Base-by-base conservation (phyloP, 768 basidiomycete genomes). In the Cantharellus anzutake region DNA sequence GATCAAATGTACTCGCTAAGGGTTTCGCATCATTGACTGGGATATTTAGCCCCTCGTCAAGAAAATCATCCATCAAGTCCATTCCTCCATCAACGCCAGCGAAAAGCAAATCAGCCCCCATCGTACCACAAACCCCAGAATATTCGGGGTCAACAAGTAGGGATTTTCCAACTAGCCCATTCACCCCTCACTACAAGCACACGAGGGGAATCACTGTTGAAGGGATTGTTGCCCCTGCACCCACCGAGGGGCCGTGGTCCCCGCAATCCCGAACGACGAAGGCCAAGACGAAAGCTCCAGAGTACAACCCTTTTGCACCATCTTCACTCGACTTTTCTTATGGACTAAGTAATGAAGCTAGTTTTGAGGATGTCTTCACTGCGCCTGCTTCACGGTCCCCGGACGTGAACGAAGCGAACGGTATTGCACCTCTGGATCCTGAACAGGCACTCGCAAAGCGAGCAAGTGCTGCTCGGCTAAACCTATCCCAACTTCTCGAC, bases 401-500 rank as follows among this genome's bases (percentile, higher is more conserved):
- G 20, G 20, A 29, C 20, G 20, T 29, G 20, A 29, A 29, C 20
- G 20, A 29, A 29, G 20, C 20, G 20, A 29, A 1, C 20, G 20
- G 20, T 1, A 29, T 29, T 29, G 58, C 16, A 5, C 29, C 29
- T 58, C 20, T 39, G 56, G 40, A 29, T 41, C 44, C 51, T 42
- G 37, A 34, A 5, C 35, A 7, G n/a, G 5, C 41, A 14, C 51
- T 20, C 20, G 20, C 20, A 29, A 29, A 29, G 20, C 20, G 20
- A 29, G 20, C 20, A 29, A 29, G 20, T 76, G 55, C 4, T 75
- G 74, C 70, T 14, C 74, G 69, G 20, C 76, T 93, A 37, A 89
- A 86, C 4, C 73, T 98, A 58, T 91, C 88, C 51, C 82, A 79
- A 63, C 69, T 97, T 59, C 72, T 97, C 68, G 94, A 97, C 68